Base-by-base conservation (phyloP, 768 basidiomycete genomes). In the Boletus rubroflammeus region DNA sequence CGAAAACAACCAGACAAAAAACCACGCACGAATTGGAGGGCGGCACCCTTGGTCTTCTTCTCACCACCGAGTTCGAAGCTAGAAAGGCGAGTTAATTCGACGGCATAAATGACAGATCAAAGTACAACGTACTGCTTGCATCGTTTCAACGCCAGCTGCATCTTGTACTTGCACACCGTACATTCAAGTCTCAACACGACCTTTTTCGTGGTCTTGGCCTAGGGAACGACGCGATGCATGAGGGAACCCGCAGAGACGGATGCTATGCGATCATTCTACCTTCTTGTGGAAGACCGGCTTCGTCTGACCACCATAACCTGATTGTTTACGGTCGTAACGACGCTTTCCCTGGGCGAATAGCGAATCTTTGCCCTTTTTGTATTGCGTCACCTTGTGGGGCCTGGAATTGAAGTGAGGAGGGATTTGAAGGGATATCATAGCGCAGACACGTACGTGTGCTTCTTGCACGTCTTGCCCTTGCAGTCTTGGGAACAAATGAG, bases 201-300 rank as follows among this genome's bases (percentile, higher is more conserved):
- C 82, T 99, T 99, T 89, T 98, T 99, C 61, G 96, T 98, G 57
- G 93, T 96, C 83, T 96, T 96, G 55, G 93, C 93, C 89, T 92
- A 69, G 46, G 46, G 50, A 10, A 44, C 39, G 46, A 39, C n/a
- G 54, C 6, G 0, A 2, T 13, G 23, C 5, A 35, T 43, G 5
- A 56, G 39, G 35, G 14, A 45, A n/a, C n/a, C 4, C 23, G 19
- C 15, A 23, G 3, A 1, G 13, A 46, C n/a, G 9, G 19, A 42
- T 1, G 0, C 2, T 10, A 1, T 13, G 9, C 17, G 21, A 29
- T 28, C 19, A 5, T 9, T 1, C 9, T 43, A 69, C 93, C 88
- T 97, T 98, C 83, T 99, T 99, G 90, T 99, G 97, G 89, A 99
- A 99, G 77, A 99, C 95, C 57, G 96, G 96, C 81, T 99, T 99